Conservation (phyloP, 1,284 basidiomycete genomes). For the Moniliophthora roreri region DNA sequence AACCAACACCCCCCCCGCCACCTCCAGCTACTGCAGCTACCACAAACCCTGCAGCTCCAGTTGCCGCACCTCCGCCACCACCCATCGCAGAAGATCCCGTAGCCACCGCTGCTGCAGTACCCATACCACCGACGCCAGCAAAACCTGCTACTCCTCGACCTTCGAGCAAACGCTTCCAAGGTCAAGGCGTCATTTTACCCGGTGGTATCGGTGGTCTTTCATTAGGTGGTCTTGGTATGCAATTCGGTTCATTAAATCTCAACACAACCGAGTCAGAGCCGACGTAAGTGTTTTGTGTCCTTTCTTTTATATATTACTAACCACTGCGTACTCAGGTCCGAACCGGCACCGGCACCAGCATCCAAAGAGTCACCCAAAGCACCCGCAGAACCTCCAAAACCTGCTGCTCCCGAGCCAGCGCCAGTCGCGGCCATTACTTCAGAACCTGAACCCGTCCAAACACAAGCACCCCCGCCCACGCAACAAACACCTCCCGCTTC, state of each 20-base stretch:
- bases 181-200: background rate
- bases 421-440: background rate
- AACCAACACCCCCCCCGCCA: constrained; percentile 17
- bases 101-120: constrained; percentile 1
- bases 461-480: background rate
- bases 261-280: no score
- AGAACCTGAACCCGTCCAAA: background rate
- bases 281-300: no score
- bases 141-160: background rate
- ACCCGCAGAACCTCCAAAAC: constrained; percentile 1
- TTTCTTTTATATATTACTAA: no score
- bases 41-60: constrained; percentile 25
- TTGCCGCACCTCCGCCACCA: constrained; percentile 18
- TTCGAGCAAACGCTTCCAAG: constrained; percentile 6
- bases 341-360: background rate
- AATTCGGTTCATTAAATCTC: constrained; percentile 3
- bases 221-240: constrained; percentile 1
- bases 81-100: constrained; percentile 15
- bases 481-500: background rate
- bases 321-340: background rate
- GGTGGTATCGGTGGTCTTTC: background rate
- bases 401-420: constrained; percentile 1
- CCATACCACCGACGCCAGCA: constrained; percentile 7
- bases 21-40: constrained; percentile 15
- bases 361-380: background rate